A percentile compares a stretch with the other conserved stretches of the same genome.
phyloP scores from a whole-genome alignment of 2,329 filamentous ascomycete species.

The Hypoxylon sp. region DNA sequence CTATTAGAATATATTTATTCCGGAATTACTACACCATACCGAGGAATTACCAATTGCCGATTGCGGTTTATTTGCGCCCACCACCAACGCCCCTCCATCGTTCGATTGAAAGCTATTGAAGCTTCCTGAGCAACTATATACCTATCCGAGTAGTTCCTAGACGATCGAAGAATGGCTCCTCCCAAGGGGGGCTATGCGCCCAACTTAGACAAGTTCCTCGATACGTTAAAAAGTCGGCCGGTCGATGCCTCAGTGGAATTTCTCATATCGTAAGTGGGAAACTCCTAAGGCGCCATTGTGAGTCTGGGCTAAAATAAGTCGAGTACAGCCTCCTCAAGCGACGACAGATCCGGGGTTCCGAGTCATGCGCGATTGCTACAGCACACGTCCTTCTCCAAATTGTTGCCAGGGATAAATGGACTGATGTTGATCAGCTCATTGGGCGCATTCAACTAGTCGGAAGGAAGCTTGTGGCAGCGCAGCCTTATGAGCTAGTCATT shows the following conservation, averaged over 20 bases:
- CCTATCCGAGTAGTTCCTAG: constrained; percentile 1
- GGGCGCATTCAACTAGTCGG: constrained; percentile 85
- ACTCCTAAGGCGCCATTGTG: constrained; percentile 38
- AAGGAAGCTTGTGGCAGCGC: constrained; percentile 82
- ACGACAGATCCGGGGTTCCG: constrained; percentile 88
- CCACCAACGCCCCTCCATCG: constrained; percentile 13
- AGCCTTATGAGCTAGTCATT: constrained; percentile 91
- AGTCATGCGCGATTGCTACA: constrained; percentile 91
- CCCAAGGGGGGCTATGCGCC: constrained; percentile 74
- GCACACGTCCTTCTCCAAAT: constrained; percentile 90
- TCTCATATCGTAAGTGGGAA: constrained; percentile 78
- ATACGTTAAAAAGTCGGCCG: constrained; percentile 80
- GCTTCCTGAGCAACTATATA: constrained; percentile 15
- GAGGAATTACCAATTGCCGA: constrained; percentile 10
- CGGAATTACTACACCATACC: neutral
- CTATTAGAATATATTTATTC: constrained; percentile 1
- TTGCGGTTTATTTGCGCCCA: constrained; percentile 34
- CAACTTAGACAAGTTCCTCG: constrained; percentile 82
- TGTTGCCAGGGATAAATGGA: constrained; percentile 84
- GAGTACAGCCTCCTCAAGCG: constrained; percentile 82
- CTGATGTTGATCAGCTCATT: constrained; percentile 83
- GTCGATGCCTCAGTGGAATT: constrained; percentile 88
- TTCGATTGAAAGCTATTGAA: constrained; percentile 20
- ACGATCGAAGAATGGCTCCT: constrained; percentile 66
- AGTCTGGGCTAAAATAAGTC: constrained; percentile 20